A percentile compares a stretch with the other conserved stretches of the same genome.
phyloP scores from a whole-genome alignment of 2,329 filamentous ascomycete species.

The Arthrocladium fulminans region DNA sequence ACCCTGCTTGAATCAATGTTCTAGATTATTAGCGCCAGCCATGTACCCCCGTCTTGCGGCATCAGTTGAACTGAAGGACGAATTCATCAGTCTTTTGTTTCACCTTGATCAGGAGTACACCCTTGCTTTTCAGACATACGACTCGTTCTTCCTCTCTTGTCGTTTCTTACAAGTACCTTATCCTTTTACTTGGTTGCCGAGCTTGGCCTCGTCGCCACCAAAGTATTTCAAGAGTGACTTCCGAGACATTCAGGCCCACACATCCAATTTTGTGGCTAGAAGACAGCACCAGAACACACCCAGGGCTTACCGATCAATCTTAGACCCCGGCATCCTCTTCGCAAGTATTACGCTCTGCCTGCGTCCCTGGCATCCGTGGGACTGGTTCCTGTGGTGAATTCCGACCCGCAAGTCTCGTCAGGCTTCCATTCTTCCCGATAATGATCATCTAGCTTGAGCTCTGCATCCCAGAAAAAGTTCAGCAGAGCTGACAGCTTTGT shows the following conservation, averaged over 20 bases:
- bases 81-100: constrained; percentile 1
- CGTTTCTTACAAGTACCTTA: not conserved
- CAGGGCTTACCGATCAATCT: constrained; percentile 2
- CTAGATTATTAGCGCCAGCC: not conserved
- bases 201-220: not conserved
- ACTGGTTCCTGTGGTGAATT: constrained; percentile 7
- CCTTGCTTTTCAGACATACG: not conserved
- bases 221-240: not conserved
- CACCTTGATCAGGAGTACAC: not conserved
- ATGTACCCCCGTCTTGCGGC: not conserved
- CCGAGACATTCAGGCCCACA: constrained; percentile 8
- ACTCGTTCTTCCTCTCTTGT: not conserved
- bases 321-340: constrained; percentile 5
- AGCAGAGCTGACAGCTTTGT: constrained; percentile 5
- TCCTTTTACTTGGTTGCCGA: not conserved
- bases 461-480: not conserved
- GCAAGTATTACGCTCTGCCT: not conserved
- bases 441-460: constrained; percentile 4
- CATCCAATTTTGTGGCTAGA: constrained; percentile 1
- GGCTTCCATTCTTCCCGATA: not conserved
- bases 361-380: constrained; percentile 2
- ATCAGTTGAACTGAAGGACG: not conserved
- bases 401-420: not conserved
- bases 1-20: not conserved
- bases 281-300: not conserved